Conservation (phyloP, 2,329 filamentous ascomycete genomes). For the Fusarium sp. region DNA sequence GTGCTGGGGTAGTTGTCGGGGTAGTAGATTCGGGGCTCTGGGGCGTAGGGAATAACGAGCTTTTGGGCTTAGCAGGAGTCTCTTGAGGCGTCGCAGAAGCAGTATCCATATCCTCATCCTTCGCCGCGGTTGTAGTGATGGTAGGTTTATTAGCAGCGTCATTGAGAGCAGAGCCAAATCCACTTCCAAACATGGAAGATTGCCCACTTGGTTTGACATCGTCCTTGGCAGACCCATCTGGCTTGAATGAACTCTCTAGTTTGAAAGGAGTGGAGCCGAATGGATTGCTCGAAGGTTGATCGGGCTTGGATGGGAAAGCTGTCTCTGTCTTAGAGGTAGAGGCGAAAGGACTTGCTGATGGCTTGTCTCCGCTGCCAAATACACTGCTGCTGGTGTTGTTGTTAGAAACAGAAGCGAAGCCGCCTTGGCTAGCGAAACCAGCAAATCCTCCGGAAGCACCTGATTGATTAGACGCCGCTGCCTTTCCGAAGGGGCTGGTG, state of each 20-base stretch:
- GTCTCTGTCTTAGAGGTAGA: constrained; percentile 40
- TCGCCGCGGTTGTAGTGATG: constrained; percentile 47
- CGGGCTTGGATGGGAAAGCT: constrained; percentile 42
- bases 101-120: constrained; percentile 63
- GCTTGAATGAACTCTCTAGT: constrained; percentile 71
- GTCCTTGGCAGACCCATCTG: constrained; percentile 67
- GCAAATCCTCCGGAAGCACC: constrained; percentile 58
- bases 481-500: constrained; percentile 52
- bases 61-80: constrained; percentile 50
- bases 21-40: constrained; percentile 53
- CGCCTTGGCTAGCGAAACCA: constrained; percentile 61
- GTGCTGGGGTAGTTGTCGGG: constrained; percentile 61
- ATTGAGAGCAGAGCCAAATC: constrained; percentile 66
- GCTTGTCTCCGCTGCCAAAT: constrained; percentile 52
- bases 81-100: constrained; percentile 47
- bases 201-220: constrained; percentile 59
- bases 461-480: constrained; percentile 41
- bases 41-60: constrained; percentile 42
- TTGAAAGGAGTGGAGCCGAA: constrained; percentile 69
- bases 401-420: constrained; percentile 60
- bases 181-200: constrained; percentile 65
- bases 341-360: constrained; percentile 45
- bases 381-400: constrained; percentile 48
- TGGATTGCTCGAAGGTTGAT: constrained; percentile 44
- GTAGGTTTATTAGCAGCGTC: constrained; percentile 53